A percentile compares a stretch with the other conserved stretches of the same genome.
Evolutionary conservation across 1,139 yeast species (phyloP).

Genomic region (Pichia sp.): DNA sequence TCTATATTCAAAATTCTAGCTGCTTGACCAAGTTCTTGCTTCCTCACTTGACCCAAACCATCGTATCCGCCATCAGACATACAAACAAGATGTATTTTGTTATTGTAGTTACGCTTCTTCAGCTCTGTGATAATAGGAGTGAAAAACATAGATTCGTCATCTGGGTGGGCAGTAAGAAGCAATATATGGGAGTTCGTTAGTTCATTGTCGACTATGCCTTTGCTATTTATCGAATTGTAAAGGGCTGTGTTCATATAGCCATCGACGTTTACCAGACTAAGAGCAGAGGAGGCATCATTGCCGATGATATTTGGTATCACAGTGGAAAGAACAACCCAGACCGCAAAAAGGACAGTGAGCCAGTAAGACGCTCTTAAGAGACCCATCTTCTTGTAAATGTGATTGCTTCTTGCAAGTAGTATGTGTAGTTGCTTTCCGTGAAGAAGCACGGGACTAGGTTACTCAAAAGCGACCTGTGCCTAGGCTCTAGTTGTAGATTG

Average conservation of each 20-base stretch:
- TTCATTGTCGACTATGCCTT: constrained; percentile 12
- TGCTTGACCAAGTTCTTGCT: constrained; percentile 51
- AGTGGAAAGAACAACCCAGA: constrained; percentile 12
- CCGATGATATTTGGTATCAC: constrained; percentile 8
- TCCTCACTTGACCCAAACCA: constrained; percentile 61
- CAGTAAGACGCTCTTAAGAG: constrained; percentile 1
- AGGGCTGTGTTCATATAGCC: constrained; percentile 18
- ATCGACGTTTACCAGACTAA: constrained; percentile 10
- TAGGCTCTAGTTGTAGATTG: too few species aligned
- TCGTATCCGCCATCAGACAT: constrained; percentile 73
- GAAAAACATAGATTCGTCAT: constrained; percentile 98
- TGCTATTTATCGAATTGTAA: constrained; percentile 18
- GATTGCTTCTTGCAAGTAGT: too few species aligned
- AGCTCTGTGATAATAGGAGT: constrained; percentile 67
- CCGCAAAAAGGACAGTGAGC: neutral
- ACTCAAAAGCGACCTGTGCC: too few species aligned
- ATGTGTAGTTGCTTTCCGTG: too few species aligned
- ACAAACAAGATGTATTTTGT: constrained; percentile 55
- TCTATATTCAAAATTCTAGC: constrained; percentile 47
- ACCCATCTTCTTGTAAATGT: constrained; percentile 6
- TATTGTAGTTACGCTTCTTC: constrained; percentile 40
- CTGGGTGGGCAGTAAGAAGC: constrained; percentile 88
- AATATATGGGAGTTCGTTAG: constrained; percentile 21
- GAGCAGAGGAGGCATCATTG: neutral
- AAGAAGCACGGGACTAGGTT: too few species aligned